Conservation (phyloP, 345 rosid genomes). For the Gossypium raimondii region DNA sequence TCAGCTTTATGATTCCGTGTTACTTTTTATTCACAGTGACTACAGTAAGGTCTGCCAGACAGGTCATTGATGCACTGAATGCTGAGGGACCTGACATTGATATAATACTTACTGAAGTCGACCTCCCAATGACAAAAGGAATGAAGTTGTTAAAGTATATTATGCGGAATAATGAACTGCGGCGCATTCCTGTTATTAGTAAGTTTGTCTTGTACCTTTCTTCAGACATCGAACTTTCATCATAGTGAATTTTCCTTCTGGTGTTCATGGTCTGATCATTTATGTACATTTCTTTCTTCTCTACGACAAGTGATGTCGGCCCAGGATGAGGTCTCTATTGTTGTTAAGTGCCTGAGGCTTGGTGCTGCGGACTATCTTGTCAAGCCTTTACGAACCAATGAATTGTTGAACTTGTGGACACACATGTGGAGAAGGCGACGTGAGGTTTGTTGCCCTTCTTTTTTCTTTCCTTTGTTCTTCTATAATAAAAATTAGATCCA, state of each 20-base stretch:
- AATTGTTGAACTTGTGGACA: slow-evolving; percentile 75
- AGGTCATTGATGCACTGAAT: slow-evolving; percentile 90
- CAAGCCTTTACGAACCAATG: slow-evolving; percentile 77
- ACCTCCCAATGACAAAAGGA: slow-evolving; percentile 94
- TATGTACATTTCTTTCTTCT: background rate
- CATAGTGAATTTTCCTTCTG: background rate
- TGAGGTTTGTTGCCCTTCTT: slow-evolving; percentile 36
- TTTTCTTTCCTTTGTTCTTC: background rate
- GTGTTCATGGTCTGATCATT: background rate
- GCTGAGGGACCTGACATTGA: slow-evolving; percentile 96
- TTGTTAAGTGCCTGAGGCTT: too few species aligned
- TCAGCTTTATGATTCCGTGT: background rate
- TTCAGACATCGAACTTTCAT: background rate
- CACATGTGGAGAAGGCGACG: slow-evolving; percentile 77
- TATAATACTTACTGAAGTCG: slow-evolving; percentile 91
- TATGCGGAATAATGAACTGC: slow-evolving; percentile 70
- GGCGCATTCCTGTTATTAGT: slow-evolving; percentile 94
- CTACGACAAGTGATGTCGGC: too few species aligned
- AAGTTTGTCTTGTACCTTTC: slow-evolving; percentile 32
- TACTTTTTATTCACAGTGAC: slow-evolving; percentile 55
- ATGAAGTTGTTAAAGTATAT: slow-evolving; percentile 94
- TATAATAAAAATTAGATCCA: background rate
- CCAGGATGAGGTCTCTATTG: too few species aligned
- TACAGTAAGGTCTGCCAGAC: slow-evolving; percentile 84
- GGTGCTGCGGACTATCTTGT: slow-evolving; percentile 19